These are phyloP conservation scores for Imleria badia DNA, from an alignment of 768 basidiomycete genomes.

Conservation along the genomic window DNA sequence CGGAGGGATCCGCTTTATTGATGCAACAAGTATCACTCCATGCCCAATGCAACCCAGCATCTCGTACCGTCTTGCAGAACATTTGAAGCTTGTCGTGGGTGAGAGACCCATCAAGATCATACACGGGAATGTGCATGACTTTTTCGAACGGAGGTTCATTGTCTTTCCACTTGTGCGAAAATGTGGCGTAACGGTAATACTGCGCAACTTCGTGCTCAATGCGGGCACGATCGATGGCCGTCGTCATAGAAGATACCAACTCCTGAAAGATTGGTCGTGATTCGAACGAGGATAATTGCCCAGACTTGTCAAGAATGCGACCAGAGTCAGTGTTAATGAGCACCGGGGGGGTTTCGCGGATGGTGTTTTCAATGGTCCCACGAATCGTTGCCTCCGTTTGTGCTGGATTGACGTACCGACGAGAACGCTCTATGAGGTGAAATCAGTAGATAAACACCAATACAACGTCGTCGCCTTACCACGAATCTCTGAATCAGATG, in stretches of 20 bases:
- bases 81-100: background rate
- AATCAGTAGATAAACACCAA: background rate
- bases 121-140: background rate
- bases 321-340: background rate
- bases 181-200: background rate
- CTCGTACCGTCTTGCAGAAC: background rate
- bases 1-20: too few relatives aligned
- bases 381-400: too few relatives aligned
- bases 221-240: background rate
- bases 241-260: background rate
- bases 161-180: background rate
- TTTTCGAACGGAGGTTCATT: background rate
- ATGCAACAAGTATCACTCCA: too few relatives aligned
- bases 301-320: background rate
- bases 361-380: background rate
- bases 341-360: background rate
- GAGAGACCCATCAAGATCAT: background rate
- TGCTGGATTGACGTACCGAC: background rate
- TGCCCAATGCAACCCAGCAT: too few relatives aligned
- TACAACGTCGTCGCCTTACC: background rate
- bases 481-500: background rate
- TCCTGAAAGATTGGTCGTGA: background rate
- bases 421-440: too few relatives aligned
- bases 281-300: background rate
- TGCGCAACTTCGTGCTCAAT: background rate